phyloP scores from a whole-genome alignment of 345 rosid genomes.

The Lepidium sativum region DNA sequence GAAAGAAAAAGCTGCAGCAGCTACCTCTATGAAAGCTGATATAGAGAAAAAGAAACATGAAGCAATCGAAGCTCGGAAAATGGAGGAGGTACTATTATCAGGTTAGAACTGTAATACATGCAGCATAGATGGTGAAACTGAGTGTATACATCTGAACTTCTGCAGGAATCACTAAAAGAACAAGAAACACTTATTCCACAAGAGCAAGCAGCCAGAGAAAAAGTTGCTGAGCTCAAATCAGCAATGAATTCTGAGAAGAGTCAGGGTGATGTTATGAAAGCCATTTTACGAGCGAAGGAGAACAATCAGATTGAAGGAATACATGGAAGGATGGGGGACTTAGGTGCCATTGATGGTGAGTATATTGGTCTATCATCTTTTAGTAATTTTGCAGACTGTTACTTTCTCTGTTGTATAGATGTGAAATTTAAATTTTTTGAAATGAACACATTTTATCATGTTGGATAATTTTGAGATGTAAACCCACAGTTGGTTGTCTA shows the following conservation, averaged over 20 bases:
- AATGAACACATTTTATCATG: not conserved
- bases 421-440: not conserved
- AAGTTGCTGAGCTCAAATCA: conserved; percentile 75
- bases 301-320: conserved; percentile 79
- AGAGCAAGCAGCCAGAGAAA: conserved; percentile 90
- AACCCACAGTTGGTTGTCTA: not conserved
- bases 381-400: not conserved
- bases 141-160: conserved; percentile 12
- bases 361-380: conserved; percentile 11
- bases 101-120: conserved; percentile 11
- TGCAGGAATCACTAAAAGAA: conserved; percentile 73
- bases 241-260: conserved; percentile 79
- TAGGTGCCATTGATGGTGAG: conserved; percentile 96
- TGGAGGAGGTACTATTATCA: conserved; percentile 53
- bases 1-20: conserved; percentile 36
- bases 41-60: conserved; percentile 54
- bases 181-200: conserved; percentile 74
- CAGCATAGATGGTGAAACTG: conserved; percentile 6
- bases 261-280: conserved; percentile 89
- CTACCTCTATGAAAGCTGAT: conserved; percentile 40
- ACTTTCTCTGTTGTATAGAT: not conserved
- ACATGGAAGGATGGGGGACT: conserved; percentile 94
- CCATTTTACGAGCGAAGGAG: conserved; percentile 75
- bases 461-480: not conserved
- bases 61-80: conserved; percentile 59